Evolutionary conservation across 768 basidiomycete genomes (phyloP).

Genomic region (Russula sp.): DNA sequence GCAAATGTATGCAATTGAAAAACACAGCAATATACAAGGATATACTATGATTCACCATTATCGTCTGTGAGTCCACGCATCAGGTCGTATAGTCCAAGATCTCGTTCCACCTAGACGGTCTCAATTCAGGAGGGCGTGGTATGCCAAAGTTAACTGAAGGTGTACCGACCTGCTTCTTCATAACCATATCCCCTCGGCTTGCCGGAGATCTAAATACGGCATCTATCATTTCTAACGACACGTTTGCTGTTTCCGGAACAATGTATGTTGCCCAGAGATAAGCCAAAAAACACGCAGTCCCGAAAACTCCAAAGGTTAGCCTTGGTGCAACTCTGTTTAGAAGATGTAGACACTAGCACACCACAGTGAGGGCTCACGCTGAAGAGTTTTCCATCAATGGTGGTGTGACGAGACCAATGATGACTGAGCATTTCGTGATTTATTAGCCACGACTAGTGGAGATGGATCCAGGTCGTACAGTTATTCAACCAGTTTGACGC

Average conservation of each 20-base stretch:
- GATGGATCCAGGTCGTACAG: conserved; percentile 33
- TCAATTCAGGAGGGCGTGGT: neutral
- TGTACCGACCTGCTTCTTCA: conserved; percentile 46
- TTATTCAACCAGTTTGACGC: conserved; percentile 87
- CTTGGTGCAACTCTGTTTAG: conserved; percentile 31
- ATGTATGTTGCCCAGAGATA: conserved; percentile 64
- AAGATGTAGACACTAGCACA: neutral
- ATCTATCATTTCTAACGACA: conserved; percentile 75
- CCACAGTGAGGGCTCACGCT: conserved; percentile 35
- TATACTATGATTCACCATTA: neutral
- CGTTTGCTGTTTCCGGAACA: conserved; percentile 74
- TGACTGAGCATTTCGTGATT: conserved; percentile 38
- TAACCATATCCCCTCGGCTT: conserved; percentile 45
- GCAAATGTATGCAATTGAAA: neutral
- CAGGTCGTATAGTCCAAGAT: conserved; percentile 46
- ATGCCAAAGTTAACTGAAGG: neutral
- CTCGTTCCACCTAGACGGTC: conserved; percentile 47
- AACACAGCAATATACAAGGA: neutral
- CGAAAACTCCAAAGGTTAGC: conserved; percentile 63
- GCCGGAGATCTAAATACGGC: conserved; percentile 55
- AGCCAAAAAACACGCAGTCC: conserved; percentile 55
- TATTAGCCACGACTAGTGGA: neutral
- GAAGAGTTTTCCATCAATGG: conserved; percentile 56
- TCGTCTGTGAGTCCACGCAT: conserved; percentile 34
- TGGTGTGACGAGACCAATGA: conserved; percentile 72